Evolutionary conservation across 139 green algal genomes (phyloP).

Genomic region (Chlorella sp.): DNA sequence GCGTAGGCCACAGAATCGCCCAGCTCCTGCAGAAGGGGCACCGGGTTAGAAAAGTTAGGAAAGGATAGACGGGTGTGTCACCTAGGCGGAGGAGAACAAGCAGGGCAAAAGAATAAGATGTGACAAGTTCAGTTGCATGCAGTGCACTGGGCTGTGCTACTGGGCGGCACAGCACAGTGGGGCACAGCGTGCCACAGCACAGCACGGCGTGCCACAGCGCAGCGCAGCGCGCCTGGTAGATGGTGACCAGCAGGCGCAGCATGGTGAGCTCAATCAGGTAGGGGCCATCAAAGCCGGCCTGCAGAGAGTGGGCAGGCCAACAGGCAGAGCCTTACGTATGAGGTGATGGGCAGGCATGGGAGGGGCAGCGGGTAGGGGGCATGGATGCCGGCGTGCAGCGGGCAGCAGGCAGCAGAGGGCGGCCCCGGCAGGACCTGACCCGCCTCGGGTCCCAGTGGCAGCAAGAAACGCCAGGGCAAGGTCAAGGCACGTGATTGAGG

Average conservation of each 20-base stretch:
- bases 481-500: neutral
- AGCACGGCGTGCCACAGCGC: too few relatives aligned
- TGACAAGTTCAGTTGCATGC: neutral
- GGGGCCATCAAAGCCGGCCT: slow-evolving; percentile 48
- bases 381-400: slow-evolving; percentile 40
- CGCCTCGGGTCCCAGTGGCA: too few relatives aligned
- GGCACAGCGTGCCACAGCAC: too few relatives aligned
- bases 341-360: slow-evolving; percentile 38
- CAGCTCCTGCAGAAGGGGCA: slow-evolving; percentile 1
- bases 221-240: slow-evolving; percentile 22
- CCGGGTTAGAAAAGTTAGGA: neutral
- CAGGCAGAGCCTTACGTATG: too few relatives aligned
- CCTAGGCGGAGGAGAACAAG: too few relatives aligned
- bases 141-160: neutral
- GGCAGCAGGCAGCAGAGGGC: neutral
- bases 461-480: too few relatives aligned
- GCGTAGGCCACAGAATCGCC: slow-evolving; percentile 24
- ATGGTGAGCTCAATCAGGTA: slow-evolving; percentile 46
- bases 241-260: slow-evolving; percentile 41
- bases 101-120: too few relatives aligned
- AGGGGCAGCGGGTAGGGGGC: slow-evolving; percentile 43
- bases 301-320: too few relatives aligned
- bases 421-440: too few relatives aligned
- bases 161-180: neutral
- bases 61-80: neutral